phyloP scores from a whole-genome alignment of 768 basidiomycete species.

The Brasilioporus rufonigricans region DNA sequence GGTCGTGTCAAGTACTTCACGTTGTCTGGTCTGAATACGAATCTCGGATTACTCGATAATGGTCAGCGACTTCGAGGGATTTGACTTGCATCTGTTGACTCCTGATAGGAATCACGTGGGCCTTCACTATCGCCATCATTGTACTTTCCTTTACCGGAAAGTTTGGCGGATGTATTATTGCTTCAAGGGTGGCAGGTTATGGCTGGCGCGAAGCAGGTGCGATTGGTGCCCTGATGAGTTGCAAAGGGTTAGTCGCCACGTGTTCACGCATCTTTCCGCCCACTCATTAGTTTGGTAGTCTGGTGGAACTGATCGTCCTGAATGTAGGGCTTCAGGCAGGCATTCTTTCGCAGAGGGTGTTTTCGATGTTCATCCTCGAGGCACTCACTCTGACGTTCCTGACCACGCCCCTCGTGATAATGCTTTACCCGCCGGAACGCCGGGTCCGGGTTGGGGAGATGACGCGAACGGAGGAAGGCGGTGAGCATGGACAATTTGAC shows the following conservation, averaged over 20 bases:
- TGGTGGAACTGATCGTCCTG: slow-evolving; percentile 93
- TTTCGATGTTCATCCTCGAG: slow-evolving; percentile 94
- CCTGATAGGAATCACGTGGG: slow-evolving; percentile 75
- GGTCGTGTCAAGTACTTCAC: slow-evolving; percentile 75
- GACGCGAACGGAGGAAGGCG: slow-evolving; percentile 26
- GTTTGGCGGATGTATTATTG: slow-evolving; percentile 79
- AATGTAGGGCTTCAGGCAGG: slow-evolving; percentile 87
- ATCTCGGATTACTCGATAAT: slow-evolving; percentile 79
- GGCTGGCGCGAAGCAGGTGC: slow-evolving; percentile 77
- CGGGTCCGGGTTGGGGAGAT: slow-evolving; percentile 44
- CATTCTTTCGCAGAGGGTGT: slow-evolving; percentile 73
- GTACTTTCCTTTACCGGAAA: slow-evolving; percentile 81
- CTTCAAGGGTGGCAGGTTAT: slow-evolving; percentile 68
- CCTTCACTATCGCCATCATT: slow-evolving; percentile 78
- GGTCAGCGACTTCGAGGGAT: slow-evolving; percentile 39
- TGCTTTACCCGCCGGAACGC: slow-evolving; percentile 63
- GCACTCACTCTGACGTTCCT: slow-evolving; percentile 80
- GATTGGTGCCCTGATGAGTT: slow-evolving; percentile 92
- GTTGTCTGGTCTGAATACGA: slow-evolving; percentile 83
- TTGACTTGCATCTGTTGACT: background rate
- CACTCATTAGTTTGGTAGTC: slow-evolving; percentile 36
- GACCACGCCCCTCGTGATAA: slow-evolving; percentile 73
- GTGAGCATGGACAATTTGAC: slow-evolving; percentile 27
- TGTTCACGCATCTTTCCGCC: background rate
- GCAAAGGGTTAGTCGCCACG: slow-evolving; percentile 69